Conservation (phyloP, 2,329 filamentous ascomycete species). For the Thielaviopsis ethacetica region DNA sequence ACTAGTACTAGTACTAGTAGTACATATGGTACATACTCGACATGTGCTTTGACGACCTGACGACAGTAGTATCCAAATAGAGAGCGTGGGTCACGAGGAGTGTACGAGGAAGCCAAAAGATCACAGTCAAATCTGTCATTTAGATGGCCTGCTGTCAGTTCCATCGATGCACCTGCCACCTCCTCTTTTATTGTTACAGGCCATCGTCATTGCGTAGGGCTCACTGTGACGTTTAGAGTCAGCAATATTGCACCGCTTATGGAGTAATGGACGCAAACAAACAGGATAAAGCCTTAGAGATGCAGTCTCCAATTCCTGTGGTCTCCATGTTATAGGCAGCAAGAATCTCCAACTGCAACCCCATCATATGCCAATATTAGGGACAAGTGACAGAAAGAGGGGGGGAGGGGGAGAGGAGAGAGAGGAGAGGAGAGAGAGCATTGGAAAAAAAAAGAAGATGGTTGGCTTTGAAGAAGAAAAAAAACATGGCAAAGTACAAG, state of each 20-base stretch:
- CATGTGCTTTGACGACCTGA: no score
- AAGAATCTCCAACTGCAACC: no score
- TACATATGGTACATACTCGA: no score
- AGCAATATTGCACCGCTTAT: not conserved
- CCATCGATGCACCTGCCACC: not conserved
- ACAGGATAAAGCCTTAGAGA: no score
- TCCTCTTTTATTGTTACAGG: not conserved
- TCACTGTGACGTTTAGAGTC: not conserved
- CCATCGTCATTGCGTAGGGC: not conserved
- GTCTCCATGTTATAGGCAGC: no score
- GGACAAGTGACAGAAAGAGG: no score
- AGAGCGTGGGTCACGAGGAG: no score
- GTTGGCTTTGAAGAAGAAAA: conserved; percentile 7
- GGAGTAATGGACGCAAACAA: not conserved
- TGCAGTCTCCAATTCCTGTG: no score
- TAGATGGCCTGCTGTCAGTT: not conserved
- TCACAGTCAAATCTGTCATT: not conserved
- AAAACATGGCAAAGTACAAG: conserved; percentile 1
- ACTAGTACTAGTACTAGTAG: no score
- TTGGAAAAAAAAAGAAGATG: conserved; percentile 9
- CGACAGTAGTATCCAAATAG: no score
- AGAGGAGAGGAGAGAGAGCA: not conserved
- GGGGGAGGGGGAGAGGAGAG: no score
- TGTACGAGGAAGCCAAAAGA: not conserved
- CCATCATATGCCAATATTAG: no score